These are phyloP conservation scores for Cyclospora cayetanensis DNA, from an alignment of 169 alveolate species.

Conservation along the genomic window DNA sequence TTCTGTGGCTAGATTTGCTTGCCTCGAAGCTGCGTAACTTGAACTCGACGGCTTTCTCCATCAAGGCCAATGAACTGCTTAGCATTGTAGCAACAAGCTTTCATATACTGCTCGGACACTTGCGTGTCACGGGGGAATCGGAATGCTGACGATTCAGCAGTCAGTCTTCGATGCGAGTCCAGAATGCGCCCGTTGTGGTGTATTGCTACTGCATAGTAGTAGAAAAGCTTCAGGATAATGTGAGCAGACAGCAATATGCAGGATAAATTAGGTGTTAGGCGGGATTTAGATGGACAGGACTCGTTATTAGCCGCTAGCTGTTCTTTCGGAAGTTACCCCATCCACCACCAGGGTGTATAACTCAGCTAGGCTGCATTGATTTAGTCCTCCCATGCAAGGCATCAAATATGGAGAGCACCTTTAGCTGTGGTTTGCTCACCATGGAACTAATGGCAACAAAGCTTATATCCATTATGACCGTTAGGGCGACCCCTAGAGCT, in stretches of 20 bases:
- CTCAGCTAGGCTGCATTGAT: not conserved
- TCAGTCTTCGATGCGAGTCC: slow-evolving; percentile 63
- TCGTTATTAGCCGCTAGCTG: no score
- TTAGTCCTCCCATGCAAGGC: no score
- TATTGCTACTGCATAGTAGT: slow-evolving; percentile 51
- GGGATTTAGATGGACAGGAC: no score
- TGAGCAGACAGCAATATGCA: not conserved
- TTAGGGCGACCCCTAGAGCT: slow-evolving; percentile 14
- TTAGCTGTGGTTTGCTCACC: not conserved
- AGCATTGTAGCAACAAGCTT: slow-evolving; percentile 66
- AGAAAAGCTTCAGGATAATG: slow-evolving; percentile 43
- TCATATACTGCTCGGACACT: slow-evolving; percentile 67
- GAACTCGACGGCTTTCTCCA: slow-evolving; percentile 60
- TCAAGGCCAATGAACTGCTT: slow-evolving; percentile 56
- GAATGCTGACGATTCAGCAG: slow-evolving; percentile 59
- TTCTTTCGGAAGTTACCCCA: no score
- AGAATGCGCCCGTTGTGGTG: slow-evolving; percentile 66
- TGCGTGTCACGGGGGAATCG: slow-evolving; percentile 68
- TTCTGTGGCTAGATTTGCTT: not conserved
- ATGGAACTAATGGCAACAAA: slow-evolving; percentile 42
- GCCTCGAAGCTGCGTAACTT: slow-evolving; percentile 65
- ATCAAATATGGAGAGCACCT: no score
- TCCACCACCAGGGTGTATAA: not conserved
- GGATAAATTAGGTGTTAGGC: not conserved
- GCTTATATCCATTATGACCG: slow-evolving; percentile 1